These are phyloP conservation scores for Incumbomyces lentus DNA, from an alignment of 2,329 filamentous ascomycete species.

Conservation along the genomic window DNA sequence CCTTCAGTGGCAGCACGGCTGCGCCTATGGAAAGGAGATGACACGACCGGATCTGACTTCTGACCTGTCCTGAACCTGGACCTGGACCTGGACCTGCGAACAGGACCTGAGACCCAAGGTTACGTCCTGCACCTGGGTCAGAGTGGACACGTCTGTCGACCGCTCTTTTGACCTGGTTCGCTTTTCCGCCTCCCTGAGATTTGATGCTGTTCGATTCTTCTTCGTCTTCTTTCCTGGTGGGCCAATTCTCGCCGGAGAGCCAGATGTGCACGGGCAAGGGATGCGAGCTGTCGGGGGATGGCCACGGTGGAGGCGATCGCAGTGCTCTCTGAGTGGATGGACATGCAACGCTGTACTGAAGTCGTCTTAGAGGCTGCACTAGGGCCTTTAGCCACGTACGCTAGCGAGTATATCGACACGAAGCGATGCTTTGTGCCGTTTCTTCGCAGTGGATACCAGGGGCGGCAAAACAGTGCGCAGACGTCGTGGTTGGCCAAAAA, in stretches of 20 bases:
- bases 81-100: no score
- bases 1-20: constrained; percentile 2
- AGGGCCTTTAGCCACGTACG: not conserved
- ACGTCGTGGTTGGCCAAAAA: not conserved
- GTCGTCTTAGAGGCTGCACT: not conserved
- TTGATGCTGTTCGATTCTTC: not conserved
- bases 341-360: not conserved
- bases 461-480: not conserved
- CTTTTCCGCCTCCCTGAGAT: not conserved
- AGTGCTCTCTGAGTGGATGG: not conserved
- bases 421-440: not conserved
- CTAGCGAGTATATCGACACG: not conserved
- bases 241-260: not conserved
- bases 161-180: constrained; percentile 1
- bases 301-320: not conserved
- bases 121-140: not conserved
- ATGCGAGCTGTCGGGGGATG: not conserved
- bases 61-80: no score
- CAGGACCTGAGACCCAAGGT: constrained; percentile 7
- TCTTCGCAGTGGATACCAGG: not conserved
- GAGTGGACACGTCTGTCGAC: constrained; percentile 2
- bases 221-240: not conserved
- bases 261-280: not conserved
- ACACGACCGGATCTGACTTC: not conserved
- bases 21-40: constrained; percentile 5